These are phyloP conservation scores for Schizochytrium sp. DNA, from an alignment of 108 stramenopile genomes.

Conservation along the genomic window DNA sequence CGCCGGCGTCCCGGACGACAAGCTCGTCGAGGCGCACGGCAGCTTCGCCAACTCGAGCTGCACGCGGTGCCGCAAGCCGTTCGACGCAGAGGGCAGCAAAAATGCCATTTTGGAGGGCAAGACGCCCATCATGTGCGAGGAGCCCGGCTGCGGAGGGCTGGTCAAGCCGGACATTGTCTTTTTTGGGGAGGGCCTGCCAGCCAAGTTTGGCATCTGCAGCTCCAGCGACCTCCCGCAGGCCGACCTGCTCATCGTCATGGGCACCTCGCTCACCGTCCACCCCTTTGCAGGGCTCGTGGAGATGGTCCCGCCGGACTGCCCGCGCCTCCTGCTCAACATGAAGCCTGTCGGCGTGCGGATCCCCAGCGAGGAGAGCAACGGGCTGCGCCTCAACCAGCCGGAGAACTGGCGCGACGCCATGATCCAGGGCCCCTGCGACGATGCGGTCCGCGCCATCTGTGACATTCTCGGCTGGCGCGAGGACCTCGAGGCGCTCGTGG, in stretches of 20 bases:
- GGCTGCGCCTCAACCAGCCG: slow-evolving; percentile 23
- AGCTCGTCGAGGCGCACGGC: slow-evolving; percentile 81
- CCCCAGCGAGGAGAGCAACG: not conserved
- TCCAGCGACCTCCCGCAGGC: not conserved
- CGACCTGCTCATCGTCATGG: slow-evolving; percentile 72
- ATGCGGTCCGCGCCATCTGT: not conserved
- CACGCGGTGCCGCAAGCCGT: not conserved
- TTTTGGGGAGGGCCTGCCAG: slow-evolving; percentile 81
- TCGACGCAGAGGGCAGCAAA: not conserved
- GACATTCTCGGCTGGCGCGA: slow-evolving; percentile 15
- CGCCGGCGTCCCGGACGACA: slow-evolving; percentile 66
- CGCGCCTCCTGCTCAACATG: slow-evolving; percentile 33
- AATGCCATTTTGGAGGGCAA: not conserved
- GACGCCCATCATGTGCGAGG: not conserved
- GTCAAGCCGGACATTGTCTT: slow-evolving; percentile 94
- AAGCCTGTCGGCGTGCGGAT: slow-evolving; percentile 20
- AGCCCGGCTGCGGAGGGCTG: slow-evolving; percentile 15
- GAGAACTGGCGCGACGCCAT: slow-evolving; percentile 60
- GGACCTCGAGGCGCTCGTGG: slow-evolving; percentile 21
- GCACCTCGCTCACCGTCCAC: slow-evolving; percentile 50
- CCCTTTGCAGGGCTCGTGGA: slow-evolving; percentile 28
- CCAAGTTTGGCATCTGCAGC: slow-evolving; percentile 46
- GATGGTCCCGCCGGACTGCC: not conserved
- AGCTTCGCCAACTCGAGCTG: slow-evolving; percentile 47
- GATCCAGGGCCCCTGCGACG: slow-evolving; percentile 70